Conservation (phyloP, 192 early-diverging fungal genomes). For the Obelidium mucronatum region DNA sequence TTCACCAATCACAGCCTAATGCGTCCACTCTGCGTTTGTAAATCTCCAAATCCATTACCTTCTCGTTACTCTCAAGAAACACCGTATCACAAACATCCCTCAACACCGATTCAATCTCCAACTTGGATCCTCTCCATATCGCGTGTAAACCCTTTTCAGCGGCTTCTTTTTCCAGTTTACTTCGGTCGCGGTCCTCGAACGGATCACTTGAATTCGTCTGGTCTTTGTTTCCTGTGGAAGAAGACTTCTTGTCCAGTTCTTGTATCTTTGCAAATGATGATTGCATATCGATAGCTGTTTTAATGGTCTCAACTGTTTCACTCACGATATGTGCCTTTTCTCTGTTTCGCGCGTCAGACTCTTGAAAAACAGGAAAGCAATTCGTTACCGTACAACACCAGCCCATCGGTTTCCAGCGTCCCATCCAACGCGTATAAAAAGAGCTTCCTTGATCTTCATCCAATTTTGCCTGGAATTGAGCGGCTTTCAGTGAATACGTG, state of each 20-base stretch:
- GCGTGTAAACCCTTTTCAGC: slow-evolving; percentile 82
- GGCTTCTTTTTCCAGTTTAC: slow-evolving; percentile 61
- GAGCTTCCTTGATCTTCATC: slow-evolving; percentile 61
- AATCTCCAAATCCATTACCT: slow-evolving; percentile 65
- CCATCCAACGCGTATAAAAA: slow-evolving; percentile 55
- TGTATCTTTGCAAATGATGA: slow-evolving; percentile 88
- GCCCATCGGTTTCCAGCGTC: slow-evolving; percentile 50
- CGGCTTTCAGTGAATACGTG: slow-evolving; percentile 88
- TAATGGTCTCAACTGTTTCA: slow-evolving; percentile 90
- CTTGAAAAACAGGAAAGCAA: neutral
- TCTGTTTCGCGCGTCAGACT: slow-evolving; percentile 12
- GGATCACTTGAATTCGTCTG: neutral
- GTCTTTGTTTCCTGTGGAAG: too few species aligned
- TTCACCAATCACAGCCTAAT: slow-evolving; percentile 83
- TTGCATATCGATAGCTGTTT: slow-evolving; percentile 93
- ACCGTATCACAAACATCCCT: slow-evolving; percentile 91
- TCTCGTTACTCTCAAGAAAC: slow-evolving; percentile 55
- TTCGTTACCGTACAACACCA: slow-evolving; percentile 49
- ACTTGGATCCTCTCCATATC: slow-evolving; percentile 90
- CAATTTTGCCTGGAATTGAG: slow-evolving; percentile 75
- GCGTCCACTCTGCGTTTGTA: slow-evolving; percentile 76
- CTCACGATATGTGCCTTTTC: slow-evolving; percentile 93
- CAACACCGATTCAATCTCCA: slow-evolving; percentile 94
- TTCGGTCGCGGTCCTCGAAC: slow-evolving; percentile 17
- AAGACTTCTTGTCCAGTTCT: slow-evolving; percentile 78